Percentiles rank a stretch among this genome's conserved stretches.
Conservation (phyloP, 2,329 filamentous ascomycete species). For the Aureobasidium uvarum region DNA sequence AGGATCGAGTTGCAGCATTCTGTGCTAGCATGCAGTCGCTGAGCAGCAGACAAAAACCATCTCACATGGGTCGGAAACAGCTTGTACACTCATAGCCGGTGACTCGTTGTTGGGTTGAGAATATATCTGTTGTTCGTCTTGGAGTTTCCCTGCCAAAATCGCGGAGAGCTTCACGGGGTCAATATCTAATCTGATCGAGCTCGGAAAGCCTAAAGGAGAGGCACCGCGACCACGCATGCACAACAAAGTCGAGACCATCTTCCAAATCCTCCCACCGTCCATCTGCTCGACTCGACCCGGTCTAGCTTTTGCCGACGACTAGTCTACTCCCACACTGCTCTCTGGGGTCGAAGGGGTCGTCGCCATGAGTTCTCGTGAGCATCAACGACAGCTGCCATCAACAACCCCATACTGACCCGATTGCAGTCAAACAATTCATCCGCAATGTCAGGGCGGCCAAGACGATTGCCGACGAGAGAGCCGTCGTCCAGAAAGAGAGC, state of each 20-base stretch:
- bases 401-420: constrained; percentile 33
- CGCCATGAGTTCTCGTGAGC: constrained; percentile 58
- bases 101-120: neutral
- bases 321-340: neutral
- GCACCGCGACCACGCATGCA: constrained; percentile 1
- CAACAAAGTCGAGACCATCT: constrained; percentile 14
- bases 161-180: neutral
- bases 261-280: neutral
- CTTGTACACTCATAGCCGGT: neutral
- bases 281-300: neutral
- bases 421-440: constrained; percentile 96
- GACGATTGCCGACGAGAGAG: constrained; percentile 97
- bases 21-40: neutral
- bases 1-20: neutral
- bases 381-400: constrained; percentile 24
- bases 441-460: constrained; percentile 98
- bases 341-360: constrained; percentile 49
- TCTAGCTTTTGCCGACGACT: neutral
- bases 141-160: no score
- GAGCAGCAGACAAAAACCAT: neutral
- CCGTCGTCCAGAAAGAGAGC: constrained; percentile 98
- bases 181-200: constrained; percentile 13
- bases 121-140: no score
- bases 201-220: constrained; percentile 3
- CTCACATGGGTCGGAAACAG: neutral